Evolutionary conservation across 352 stramenopile genomes (phyloP), one percentile per base, ranked within the genome.

Genomic region (Phytophthora pseudosyringae): DNA sequence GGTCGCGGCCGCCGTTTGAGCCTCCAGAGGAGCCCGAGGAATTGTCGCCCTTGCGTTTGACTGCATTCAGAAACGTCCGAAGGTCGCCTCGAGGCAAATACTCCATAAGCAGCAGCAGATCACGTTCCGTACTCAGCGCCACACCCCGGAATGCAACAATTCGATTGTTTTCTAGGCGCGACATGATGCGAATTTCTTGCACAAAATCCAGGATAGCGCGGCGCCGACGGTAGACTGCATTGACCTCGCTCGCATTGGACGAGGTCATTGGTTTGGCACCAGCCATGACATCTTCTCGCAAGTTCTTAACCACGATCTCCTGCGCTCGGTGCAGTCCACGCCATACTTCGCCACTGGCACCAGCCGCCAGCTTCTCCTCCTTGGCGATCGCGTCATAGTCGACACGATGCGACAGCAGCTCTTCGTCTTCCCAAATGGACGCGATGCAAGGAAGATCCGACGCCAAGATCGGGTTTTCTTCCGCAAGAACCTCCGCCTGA

Each of bases 401-500:
- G 3, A 91, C 55, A 9, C 73, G 67, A 49, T 76, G 81, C 21
- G 69, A 69, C 15, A 91, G 67, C 8, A 91, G 68, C 38, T 83
- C 80, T 35, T 90, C 79, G 43, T 90, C 79, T 32, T 85, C 73
- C 80, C 81, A 91, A 48, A 90, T 75, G 15, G 58, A 47, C 25
- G 54, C 36, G 11, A 66, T 39, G 28, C 46, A 59, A 0, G 67
- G 59, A 16, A 73, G 46, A 21, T 72, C 50, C 5, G 39, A 48
- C 18, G 48, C 9, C 25, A 29, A 45, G 18, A 43, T 46, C 7
- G 29, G 26, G 0, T 21, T 11, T 18, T 59, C 10, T 10, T 62
- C 49, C 6, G 56, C 59, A 2, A 40, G 6, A 10, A 47, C 6
- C 51, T 73, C 43, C 16, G 3, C 18, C 12, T 59, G 29, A 57